Base-by-base conservation (phyloP, 164 flowering plant genomes). In the Tetracentron sinense region DNA sequence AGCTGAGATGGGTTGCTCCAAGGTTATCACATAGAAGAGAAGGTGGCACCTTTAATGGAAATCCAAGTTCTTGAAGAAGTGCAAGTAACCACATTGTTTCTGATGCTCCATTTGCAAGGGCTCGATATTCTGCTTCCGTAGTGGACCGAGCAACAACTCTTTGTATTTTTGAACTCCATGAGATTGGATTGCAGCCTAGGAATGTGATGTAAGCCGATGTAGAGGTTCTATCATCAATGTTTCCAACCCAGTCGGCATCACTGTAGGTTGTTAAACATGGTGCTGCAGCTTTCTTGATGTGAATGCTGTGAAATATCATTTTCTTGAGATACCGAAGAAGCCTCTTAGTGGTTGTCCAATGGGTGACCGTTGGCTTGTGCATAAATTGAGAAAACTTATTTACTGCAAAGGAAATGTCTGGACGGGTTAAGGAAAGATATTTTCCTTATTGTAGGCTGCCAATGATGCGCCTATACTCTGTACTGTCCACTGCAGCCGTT, bases 211-310 rank as follows among this genome's bases (percentile, higher is more conserved):
- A 60, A 12, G 53, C 48, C 0, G 31, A 17, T 3, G 55, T 54
- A 19, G 66, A 62, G 6, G 35, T 23, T 54, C 50, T n/a, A 23
- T 28, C 54, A 25, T 46, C 44, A 6, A 6, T 21, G 20, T 61
- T 33, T 8, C 71, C 66, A 14, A 20, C 66, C 71, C 62, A 68
- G 19, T 61, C 55, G 0, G 33, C 42, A 20, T 62, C 49, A 2
- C 15, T 25, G 22, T 38, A 66, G 22, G 52, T 22, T 22, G 29
- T 42, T 20, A 56, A 20, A 28, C 26, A 7, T 5, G 33, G 28
- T 11, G 26, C 26, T 1, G 26, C 19, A 1, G 2, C 15, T 22
- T 10, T 27, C 0, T 17, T 0, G 7, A 54, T 20, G 0, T 14
- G 25, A 27, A 51, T 1, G 25, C 42, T 65, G 49, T 52, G 42